Conservation (phyloP, 2,329 filamentous ascomycete genomes). For the Colletotrichum scovillei region DNA sequence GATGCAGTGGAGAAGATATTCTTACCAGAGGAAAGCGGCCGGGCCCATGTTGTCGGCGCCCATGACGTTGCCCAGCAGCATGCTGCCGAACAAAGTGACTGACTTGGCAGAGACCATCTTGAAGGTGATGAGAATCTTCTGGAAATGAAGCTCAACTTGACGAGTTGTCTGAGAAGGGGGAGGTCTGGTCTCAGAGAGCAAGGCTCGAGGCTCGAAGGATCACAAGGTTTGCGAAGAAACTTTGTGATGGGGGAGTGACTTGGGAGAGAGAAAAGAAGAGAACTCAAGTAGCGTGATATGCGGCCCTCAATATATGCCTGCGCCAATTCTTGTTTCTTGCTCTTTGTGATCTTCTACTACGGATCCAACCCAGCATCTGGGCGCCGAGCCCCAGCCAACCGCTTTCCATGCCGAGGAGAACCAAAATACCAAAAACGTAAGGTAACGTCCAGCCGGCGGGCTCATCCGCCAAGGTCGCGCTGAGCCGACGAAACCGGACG, state of each 20-base stretch:
- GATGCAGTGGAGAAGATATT: too few species aligned
- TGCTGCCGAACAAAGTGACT: constrained; percentile 24
- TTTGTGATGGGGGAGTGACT: constrained; percentile 21
- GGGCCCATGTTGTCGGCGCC: constrained; percentile 57
- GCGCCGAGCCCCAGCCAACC: constrained; percentile 28
- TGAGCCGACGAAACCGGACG: constrained; percentile 25
- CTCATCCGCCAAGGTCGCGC: constrained; percentile 21
- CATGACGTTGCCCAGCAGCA: constrained; percentile 33
- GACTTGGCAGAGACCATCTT: constrained; percentile 36
- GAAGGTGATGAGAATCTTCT: constrained; percentile 8
- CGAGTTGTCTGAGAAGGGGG: constrained; percentile 18
- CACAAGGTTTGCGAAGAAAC: constrained; percentile 12
- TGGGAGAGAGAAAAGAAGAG: background rate
- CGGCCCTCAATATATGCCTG: constrained; percentile 21
- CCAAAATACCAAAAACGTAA: background rate
- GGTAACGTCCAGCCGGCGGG: background rate
- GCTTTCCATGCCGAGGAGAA: constrained; percentile 22
- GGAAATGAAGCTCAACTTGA: background rate
- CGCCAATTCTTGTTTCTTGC: background rate
- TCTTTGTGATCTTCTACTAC: background rate
- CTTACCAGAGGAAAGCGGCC: constrained; percentile 67
- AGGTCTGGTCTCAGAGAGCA: constrained; percentile 17
- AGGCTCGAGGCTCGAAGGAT: constrained; percentile 23
- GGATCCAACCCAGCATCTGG: background rate
- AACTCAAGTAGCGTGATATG: background rate